A percentile compares a stretch with the other conserved stretches of the same genome.
Conservation (phyloP, 2,329 filamentous ascomycete genomes). For the Botryotinia calthae region DNA sequence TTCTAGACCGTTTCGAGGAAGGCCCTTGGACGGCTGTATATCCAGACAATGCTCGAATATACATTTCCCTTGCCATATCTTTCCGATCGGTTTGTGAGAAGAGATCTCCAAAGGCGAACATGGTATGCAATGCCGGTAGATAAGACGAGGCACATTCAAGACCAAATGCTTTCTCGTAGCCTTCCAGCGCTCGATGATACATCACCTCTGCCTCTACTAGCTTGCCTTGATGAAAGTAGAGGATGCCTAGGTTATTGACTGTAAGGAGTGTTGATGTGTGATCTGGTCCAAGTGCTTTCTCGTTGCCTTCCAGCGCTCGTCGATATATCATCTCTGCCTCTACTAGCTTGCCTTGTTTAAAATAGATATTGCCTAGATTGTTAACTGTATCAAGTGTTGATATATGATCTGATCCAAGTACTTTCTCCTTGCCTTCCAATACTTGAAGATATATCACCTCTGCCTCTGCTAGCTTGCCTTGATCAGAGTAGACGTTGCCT, state of each 20-base stretch:
- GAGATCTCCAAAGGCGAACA: slow-evolving; percentile 34
- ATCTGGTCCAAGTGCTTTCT: slow-evolving; percentile 12
- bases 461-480: slow-evolving; percentile 19
- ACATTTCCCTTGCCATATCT: background rate
- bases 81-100: slow-evolving; percentile 26
- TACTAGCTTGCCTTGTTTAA: slow-evolving; percentile 11
- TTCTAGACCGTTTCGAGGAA: background rate
- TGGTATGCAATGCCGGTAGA: slow-evolving; percentile 34
- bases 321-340: slow-evolving; percentile 25
- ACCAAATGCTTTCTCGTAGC: slow-evolving; percentile 18
- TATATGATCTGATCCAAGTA: slow-evolving; percentile 10
- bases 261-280: slow-evolving; percentile 20
- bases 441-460: slow-evolving; percentile 25
- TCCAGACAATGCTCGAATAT: background rate
- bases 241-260: slow-evolving; percentile 18
- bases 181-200: slow-evolving; percentile 21
- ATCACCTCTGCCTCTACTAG: slow-evolving; percentile 24
- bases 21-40: background rate
- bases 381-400: slow-evolving; percentile 20
- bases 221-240: slow-evolving; percentile 15
- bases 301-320: slow-evolving; percentile 21
- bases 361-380: slow-evolving; percentile 20
- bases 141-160: slow-evolving; percentile 31
- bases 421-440: slow-evolving; percentile 20
- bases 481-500: slow-evolving; percentile 1